phyloP scores from a whole-genome alignment of 1,139 yeast species.

The Hyphopichia fennica region DNA sequence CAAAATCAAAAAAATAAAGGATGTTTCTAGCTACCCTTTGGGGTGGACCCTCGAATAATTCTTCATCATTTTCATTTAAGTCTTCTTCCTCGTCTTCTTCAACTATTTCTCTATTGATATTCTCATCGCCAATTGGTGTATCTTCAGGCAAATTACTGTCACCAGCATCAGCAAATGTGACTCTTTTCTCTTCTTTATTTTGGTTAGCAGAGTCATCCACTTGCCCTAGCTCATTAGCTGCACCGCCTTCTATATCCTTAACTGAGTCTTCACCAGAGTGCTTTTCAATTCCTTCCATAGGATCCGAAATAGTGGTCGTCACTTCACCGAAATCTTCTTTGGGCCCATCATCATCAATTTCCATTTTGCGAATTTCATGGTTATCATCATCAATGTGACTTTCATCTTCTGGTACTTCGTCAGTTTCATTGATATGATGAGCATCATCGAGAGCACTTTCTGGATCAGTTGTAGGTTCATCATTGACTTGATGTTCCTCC shows the following conservation, averaged over 20 bases:
- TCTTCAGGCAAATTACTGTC: background rate
- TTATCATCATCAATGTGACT: background rate
- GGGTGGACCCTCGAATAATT: slow-evolving; percentile 61
- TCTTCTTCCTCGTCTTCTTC: slow-evolving; percentile 9
- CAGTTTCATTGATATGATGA: background rate
- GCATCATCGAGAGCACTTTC: too few relatives aligned
- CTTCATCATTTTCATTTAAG: slow-evolving; percentile 11
- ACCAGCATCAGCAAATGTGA: slow-evolving; percentile 31
- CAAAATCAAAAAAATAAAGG: slow-evolving; percentile 50
- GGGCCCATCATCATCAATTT: background rate
- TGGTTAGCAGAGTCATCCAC: background rate
- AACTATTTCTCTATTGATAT: slow-evolving; percentile 1
- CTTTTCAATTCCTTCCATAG: too few relatives aligned
- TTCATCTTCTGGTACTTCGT: too few relatives aligned
- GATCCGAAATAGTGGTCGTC: too few relatives aligned
- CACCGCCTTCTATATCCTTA: background rate
- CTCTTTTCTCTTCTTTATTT: slow-evolving; percentile 16
- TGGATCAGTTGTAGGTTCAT: too few relatives aligned
- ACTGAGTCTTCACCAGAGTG: too few relatives aligned
- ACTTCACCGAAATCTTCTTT: too few relatives aligned
- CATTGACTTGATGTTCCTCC: too few relatives aligned
- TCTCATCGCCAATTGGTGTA: background rate
- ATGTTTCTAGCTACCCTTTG: slow-evolving; percentile 56
- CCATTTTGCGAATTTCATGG: background rate
- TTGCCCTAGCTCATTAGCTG: background rate